phyloP scores from a whole-genome alignment of 73 alveolate species.

The Paramecium primaurelia region DNA sequence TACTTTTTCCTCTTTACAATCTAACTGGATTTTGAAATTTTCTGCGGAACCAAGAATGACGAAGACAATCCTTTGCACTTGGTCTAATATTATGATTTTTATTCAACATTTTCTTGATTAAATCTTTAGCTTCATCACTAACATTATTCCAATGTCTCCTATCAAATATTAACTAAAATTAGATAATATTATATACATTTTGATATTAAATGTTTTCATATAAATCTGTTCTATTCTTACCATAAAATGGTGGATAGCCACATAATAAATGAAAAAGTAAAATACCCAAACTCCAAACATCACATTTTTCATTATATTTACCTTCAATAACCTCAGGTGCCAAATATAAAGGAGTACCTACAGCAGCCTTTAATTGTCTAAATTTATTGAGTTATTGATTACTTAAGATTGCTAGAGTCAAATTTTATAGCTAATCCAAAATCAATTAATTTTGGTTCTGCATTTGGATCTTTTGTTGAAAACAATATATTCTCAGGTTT shows the following conservation, averaged over 20 bases:
- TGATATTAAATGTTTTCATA: slow-evolving; percentile 72
- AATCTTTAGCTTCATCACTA: slow-evolving; percentile 83
- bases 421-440: slow-evolving; percentile 87
- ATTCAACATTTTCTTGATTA: slow-evolving; percentile 80
- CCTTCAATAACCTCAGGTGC: slow-evolving; percentile 96
- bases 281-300: slow-evolving; percentile 94
- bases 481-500: slow-evolving; percentile 97
- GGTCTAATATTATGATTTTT: slow-evolving; percentile 83
- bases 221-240: slow-evolving; percentile 78
- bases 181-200: not conserved
- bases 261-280: slow-evolving; percentile 81
- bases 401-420: slow-evolving; percentile 71
- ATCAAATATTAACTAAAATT: not conserved
- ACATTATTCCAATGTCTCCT: slow-evolving; percentile 44
- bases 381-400: slow-evolving; percentile 41
- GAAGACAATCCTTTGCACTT: slow-evolving; percentile 80
- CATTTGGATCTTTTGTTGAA: slow-evolving; percentile 69
- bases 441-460: slow-evolving; percentile 93
- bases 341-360: slow-evolving; percentile 95
- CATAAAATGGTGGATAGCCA: slow-evolving; percentile 96
- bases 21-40: not conserved
- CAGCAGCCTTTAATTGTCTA: slow-evolving; percentile 85
- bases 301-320: slow-evolving; percentile 90
- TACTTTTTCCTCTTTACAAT: not conserved
- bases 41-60: slow-evolving; percentile 79